phyloP scores from a whole-genome alignment of 768 basidiomycete species.

The Podaxis carcinomalis region DNA sequence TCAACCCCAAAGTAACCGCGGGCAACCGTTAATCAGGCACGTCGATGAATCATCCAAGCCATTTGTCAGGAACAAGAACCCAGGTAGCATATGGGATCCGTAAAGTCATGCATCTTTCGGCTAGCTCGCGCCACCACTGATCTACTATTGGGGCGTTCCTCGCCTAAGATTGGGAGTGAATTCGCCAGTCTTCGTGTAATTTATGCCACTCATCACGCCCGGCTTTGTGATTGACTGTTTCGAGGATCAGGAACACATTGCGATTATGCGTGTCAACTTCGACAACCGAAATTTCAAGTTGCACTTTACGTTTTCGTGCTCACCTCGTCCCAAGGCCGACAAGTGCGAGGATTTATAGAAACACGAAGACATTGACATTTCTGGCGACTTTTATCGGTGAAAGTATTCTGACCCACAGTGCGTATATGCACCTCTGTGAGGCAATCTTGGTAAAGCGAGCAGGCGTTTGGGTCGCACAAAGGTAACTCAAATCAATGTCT shows the following conservation, averaged over 20 bases:
- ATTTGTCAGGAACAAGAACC: conserved; percentile 58
- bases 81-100: conserved; percentile 27
- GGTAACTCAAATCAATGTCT: background rate
- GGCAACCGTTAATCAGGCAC: conserved; percentile 44
- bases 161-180: conserved; percentile 50
- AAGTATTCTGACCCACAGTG: conserved; percentile 21
- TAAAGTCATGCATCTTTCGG: conserved; percentile 12
- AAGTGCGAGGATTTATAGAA: conserved; percentile 25
- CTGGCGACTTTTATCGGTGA: conserved; percentile 22
- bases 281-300: conserved; percentile 23
- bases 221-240: conserved; percentile 16
- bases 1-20: conserved; percentile 48
- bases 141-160: conserved; percentile 39
- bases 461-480: background rate
- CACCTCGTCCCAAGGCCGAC: conserved; percentile 21
- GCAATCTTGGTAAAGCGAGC: conserved; percentile 10
- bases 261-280: conserved; percentile 26
- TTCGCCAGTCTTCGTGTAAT: background rate
- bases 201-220: background rate
- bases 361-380: conserved; percentile 22
- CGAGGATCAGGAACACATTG: conserved; percentile 22
- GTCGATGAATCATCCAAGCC: conserved; percentile 46
- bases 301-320: conserved; percentile 24
- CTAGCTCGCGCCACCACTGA: conserved; percentile 26
- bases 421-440: conserved; percentile 24